A percentile compares a stretch with the other conserved stretches of the same genome.
phyloP scores from a whole-genome alignment of 2,329 filamentous ascomycete species.

The Arthroderma sp. region DNA sequence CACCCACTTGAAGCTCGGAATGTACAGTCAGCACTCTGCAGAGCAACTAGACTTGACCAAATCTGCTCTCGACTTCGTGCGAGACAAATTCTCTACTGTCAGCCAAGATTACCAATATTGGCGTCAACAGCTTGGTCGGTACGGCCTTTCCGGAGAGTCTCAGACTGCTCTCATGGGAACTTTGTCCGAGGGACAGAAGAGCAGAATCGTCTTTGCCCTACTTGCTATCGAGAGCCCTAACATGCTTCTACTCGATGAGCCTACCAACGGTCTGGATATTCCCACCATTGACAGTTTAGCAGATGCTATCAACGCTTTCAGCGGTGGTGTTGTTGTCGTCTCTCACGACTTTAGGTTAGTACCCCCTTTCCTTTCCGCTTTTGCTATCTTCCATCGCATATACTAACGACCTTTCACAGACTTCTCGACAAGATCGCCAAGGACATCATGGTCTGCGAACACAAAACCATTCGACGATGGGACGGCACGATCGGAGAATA shows the following conservation, averaged over 20 bases:
- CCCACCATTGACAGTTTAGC: constrained; percentile 95
- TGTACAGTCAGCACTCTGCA: constrained; percentile 97
- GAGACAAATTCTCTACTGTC: constrained; percentile 80
- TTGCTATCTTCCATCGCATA: neutral
- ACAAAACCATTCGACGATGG: constrained; percentile 87
- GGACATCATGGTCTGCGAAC: constrained; percentile 98
- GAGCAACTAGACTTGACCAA: constrained; percentile 98
- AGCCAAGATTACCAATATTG: constrained; percentile 99
- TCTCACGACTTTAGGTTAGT: constrained; percentile 95
- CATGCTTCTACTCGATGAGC: constrained; percentile 96
- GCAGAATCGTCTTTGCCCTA: constrained; percentile 92
- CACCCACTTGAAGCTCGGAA: constrained; percentile 94
- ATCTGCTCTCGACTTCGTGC: constrained; percentile 91
- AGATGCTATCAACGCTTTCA: constrained; percentile 93
- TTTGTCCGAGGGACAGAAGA: constrained; percentile 93
- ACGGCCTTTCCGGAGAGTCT: constrained; percentile 81
- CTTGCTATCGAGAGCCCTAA: constrained; percentile 91
- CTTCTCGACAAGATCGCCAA: constrained; percentile 98
- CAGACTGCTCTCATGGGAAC: constrained; percentile 98
- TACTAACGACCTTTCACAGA: constrained; percentile 37
- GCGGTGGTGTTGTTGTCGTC: constrained; percentile 92
- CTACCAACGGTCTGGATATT: constrained; percentile 98
- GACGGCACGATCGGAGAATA: constrained; percentile 81
- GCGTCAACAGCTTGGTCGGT: constrained; percentile 91
- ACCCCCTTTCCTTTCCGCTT: neutral